A percentile compares a stretch with the other conserved stretches of the same genome.
phyloP scores from a whole-genome alignment of 768 basidiomycete genomes.

The Infundibulicybe gibba region DNA sequence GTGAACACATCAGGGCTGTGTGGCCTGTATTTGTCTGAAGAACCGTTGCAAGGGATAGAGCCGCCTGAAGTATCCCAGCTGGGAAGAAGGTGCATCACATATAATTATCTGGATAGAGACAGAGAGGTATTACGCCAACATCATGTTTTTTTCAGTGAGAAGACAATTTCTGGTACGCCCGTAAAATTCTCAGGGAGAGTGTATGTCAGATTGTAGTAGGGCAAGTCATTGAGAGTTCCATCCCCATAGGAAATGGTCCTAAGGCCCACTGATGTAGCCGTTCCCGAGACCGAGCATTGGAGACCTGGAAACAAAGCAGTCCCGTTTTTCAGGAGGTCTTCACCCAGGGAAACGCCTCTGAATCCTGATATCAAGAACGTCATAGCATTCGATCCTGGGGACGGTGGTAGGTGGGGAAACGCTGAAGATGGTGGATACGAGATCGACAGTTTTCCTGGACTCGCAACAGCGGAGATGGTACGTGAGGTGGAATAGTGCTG shows the following conservation, averaged over 20 bases:
- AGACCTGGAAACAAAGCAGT: too few relatives aligned
- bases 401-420: conserved; percentile 15
- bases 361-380: conserved; percentile 22
- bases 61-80: too few relatives aligned
- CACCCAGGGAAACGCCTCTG: conserved; percentile 10
- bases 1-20: too few relatives aligned
- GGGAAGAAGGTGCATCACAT: too few relatives aligned
- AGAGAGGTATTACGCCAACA: neutral
- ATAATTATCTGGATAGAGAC: too few relatives aligned
- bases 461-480: conserved; percentile 18
- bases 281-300: conserved; percentile 15
- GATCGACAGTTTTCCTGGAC: conserved; percentile 15
- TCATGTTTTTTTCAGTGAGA: conserved; percentile 13
- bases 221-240: conserved; percentile 16
- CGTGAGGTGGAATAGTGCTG: conserved; percentile 21
- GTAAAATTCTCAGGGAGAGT: conserved; percentile 8
- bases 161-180: conserved; percentile 12
- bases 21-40: too few relatives aligned
- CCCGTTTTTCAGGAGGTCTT: too few relatives aligned
- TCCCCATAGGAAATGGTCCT: conserved; percentile 15
- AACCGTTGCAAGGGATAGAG: too few relatives aligned
- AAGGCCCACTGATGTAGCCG: conserved; percentile 8
- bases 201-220: conserved; percentile 24
- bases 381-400: conserved; percentile 14
- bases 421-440: conserved; percentile 20